Evolutionary conservation across 345 rosid species (phyloP).

Genomic region (Pistacia integerrima): DNA sequence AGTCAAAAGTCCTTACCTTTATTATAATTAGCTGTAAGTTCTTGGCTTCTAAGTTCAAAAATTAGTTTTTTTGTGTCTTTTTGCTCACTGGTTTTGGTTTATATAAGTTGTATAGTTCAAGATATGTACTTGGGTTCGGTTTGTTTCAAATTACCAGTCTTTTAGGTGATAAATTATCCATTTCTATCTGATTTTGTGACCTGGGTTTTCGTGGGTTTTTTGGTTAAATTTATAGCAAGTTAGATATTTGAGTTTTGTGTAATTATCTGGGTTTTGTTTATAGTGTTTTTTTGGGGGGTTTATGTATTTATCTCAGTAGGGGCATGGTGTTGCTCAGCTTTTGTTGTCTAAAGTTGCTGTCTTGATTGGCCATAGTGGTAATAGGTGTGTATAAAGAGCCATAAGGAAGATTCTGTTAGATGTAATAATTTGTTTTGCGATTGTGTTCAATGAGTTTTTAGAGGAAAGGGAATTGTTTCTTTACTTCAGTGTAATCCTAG

Average conservation of each 20-base stretch:
- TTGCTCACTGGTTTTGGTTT: constrained; percentile 10
- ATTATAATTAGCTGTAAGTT: not conserved
- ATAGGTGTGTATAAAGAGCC: not conserved
- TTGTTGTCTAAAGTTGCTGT: constrained; percentile 1
- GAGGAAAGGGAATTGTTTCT: constrained; percentile 3
- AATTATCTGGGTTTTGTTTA: not conserved
- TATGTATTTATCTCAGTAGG: not conserved
- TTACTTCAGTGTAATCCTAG: not conserved
- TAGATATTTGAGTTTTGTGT: not conserved
- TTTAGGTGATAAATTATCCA: not conserved
- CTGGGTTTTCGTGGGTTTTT: constrained; percentile 13
- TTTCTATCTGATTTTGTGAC: constrained; percentile 12
- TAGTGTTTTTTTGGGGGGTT: not conserved
- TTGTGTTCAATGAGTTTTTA: not conserved
- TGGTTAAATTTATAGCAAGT: not conserved
- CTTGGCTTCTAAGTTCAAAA: constrained; percentile 8
- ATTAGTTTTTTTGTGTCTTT: not conserved
- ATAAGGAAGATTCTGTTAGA: not conserved
- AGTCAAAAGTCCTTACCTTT: constrained; percentile 17
- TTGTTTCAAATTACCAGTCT: not conserved
- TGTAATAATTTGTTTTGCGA: not conserved
- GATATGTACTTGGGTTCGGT: not conserved
- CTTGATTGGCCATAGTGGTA: constrained; percentile 10
- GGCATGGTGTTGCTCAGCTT: not conserved
- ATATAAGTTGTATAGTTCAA: not conserved